phyloP scores from a whole-genome alignment of 139 green algal genomes.

The Spirogloea muscicola region DNA sequence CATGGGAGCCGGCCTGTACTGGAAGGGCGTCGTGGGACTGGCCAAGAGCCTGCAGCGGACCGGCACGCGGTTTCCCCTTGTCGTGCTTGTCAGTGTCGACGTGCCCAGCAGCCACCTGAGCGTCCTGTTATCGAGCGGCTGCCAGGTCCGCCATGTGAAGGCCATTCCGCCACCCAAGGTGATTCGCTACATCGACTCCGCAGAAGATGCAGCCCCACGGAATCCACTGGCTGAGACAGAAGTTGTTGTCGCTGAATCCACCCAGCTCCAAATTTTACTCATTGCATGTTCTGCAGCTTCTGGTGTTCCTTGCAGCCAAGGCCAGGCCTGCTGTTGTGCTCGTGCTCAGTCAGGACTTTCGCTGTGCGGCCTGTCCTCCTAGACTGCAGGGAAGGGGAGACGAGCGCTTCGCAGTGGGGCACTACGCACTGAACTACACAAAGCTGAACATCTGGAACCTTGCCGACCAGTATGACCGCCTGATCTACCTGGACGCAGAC shows the following conservation, averaged over 20 bases:
- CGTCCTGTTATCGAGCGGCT: constrained; percentile 15
- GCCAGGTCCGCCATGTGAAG: constrained; percentile 14
- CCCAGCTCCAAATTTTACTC: background rate
- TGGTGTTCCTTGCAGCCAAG: background rate
- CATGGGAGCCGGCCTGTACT: too few relatives aligned
- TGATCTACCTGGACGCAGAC: constrained; percentile 47
- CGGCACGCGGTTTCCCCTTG: background rate
- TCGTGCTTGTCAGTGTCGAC: constrained; percentile 23
- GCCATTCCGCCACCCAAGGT: constrained; percentile 18
- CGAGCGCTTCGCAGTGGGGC: constrained; percentile 10
- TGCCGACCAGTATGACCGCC: constrained; percentile 32
- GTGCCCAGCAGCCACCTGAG: constrained; percentile 9
- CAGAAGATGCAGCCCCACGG: background rate
- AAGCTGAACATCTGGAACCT: constrained; percentile 36
- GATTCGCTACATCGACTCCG: background rate
- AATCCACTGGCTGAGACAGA: background rate
- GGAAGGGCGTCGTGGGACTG: constrained; percentile 24
- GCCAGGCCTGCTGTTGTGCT: background rate
- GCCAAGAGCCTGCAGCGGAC: constrained; percentile 19
- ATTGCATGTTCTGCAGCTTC: background rate
- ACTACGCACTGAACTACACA: constrained; percentile 34
- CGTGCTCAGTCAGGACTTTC: background rate
- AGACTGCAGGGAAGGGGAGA: constrained; percentile 1
- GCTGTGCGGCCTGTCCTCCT: background rate
- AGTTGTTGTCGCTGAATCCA: background rate